Conservation (phyloP, 208 protist genomes). For the Crithidia mellificae region DNA sequence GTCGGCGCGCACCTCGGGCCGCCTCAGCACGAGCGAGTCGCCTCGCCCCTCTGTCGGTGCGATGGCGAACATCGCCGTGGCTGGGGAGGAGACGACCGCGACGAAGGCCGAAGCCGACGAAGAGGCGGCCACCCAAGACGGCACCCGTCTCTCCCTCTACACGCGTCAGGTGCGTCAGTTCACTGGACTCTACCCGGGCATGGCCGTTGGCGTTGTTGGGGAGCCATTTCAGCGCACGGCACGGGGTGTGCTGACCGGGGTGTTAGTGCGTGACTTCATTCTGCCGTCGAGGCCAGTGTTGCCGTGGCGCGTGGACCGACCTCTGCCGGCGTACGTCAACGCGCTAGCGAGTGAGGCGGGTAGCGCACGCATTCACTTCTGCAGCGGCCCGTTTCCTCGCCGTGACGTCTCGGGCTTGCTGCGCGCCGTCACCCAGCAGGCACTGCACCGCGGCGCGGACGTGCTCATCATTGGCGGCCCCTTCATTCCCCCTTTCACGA, state of each 20-base stretch:
- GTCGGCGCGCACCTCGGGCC: neutral
- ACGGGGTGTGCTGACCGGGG: constrained; percentile 68
- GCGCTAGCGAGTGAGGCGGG: no score
- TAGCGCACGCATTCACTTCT: constrained; percentile 76
- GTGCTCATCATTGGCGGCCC: constrained; percentile 85
- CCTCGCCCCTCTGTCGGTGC: neutral
- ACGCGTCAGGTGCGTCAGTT: constrained; percentile 55
- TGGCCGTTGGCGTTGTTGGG: constrained; percentile 79
- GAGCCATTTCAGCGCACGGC: constrained; percentile 77
- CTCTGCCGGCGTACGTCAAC: constrained; percentile 21
- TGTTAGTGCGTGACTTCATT: constrained; percentile 75
- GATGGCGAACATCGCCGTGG: neutral
- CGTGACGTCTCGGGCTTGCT: constrained; percentile 60
- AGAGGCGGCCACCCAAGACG: constrained; percentile 19
- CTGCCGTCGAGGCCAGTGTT: constrained; percentile 59
- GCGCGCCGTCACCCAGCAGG: constrained; percentile 48
- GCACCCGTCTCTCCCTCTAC: constrained; percentile 69
- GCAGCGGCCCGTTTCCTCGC: constrained; percentile 82
- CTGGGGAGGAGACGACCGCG: constrained; percentile 19
- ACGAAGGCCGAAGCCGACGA: constrained; percentile 36
- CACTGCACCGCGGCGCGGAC: constrained; percentile 72
- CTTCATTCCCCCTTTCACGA: constrained; percentile 60
- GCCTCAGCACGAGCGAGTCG: neutral
- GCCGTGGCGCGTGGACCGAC: constrained; percentile 63
- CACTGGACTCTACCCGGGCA: constrained; percentile 83